Conservation (phyloP, 2,329 filamentous ascomycete genomes). For the Phyllosticta citriasiana region DNA sequence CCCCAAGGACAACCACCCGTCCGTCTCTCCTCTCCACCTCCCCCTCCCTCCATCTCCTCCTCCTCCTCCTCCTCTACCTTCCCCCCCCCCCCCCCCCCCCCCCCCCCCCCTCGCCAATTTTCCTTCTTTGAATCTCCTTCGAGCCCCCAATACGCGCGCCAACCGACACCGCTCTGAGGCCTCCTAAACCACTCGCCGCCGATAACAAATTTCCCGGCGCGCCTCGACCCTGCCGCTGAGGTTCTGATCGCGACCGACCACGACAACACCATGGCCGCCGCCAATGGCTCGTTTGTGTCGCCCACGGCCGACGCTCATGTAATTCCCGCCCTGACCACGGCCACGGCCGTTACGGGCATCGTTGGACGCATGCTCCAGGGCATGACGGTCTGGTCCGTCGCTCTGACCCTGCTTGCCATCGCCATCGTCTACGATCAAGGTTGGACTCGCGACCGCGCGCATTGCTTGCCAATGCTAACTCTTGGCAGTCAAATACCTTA, state of each 20-base stretch:
- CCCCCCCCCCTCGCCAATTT: background rate
- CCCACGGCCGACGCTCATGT: conserved; percentile 29
- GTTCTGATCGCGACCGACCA: background rate
- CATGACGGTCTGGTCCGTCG: conserved; percentile 40
- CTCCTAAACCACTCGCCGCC: background rate
- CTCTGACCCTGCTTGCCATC: conserved; percentile 59
- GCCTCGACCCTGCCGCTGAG: background rate
- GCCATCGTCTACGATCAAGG: conserved; percentile 83
- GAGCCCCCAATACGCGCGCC: background rate
- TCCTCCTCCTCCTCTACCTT: background rate
- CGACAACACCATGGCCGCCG: conserved; percentile 13
- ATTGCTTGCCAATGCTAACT: conserved; percentile 13
- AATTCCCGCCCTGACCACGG: conserved; percentile 20
- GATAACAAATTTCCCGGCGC: background rate
- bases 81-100: background rate
- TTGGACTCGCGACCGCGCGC: conserved; percentile 39
- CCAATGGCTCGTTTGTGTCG: conserved; percentile 30
- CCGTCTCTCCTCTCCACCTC: background rate
- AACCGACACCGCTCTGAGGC: background rate
- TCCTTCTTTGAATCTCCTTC: background rate
- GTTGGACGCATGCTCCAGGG: conserved; percentile 22
- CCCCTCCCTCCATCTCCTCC: background rate
- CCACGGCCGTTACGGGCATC: conserved; percentile 21
- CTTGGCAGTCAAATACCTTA: conserved; percentile 36
- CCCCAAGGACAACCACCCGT: background rate